Evolutionary conservation across 2,329 filamentous ascomycete genomes (phyloP), one percentile per base, ranked within the genome.

Genomic region (Trichoderma asperellum): DNA sequence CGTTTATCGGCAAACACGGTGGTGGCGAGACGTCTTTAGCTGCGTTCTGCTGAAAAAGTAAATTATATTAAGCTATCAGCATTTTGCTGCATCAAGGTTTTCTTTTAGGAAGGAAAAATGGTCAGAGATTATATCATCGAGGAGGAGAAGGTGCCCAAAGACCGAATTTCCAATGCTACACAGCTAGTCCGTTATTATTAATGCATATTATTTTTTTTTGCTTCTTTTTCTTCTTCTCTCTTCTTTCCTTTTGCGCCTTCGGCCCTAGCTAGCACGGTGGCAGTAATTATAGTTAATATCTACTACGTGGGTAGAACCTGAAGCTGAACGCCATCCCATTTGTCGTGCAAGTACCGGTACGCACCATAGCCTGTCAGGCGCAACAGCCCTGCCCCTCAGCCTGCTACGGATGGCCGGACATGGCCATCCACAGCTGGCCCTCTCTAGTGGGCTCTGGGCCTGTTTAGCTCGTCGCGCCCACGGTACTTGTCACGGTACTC

Each of bases 341-440:
- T n/a, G 16, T 43, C 40, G 40, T 34, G 34, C 58, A 14, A 24
- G 40, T 61, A 61, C 40, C 11, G 16, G n/a, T 27, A 37, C 34
- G 59, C 47, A 24, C 24, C 24, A 24, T 11, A 24, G 47, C 14
- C 59, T 49, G 27, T 34, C 60, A 62, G 32, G 43, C n/a, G n/a
- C 43, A 52, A n/a, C n/a, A 14, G 43, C 43, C 43, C 43, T 62
- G 59, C 14, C 27, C 27, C n/a, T 32, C 40, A 29, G 40, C 32
- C 32, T 47, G 56, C 65, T 27, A 56, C 66, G 66, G 58, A 62
- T 57, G 58, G 14, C 47, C 66, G 58, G 58, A 62, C 18, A 68
- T 52, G 27, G 57, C 66, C 18, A 49, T 68, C 66, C 66, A 49
- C 66, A 62, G 18, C 32, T 35, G 60, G 29, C 29, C n/a, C 24